Conservation (phyloP, 495 filamentous ascomycete genomes). For the Arthonia radiata region DNA sequence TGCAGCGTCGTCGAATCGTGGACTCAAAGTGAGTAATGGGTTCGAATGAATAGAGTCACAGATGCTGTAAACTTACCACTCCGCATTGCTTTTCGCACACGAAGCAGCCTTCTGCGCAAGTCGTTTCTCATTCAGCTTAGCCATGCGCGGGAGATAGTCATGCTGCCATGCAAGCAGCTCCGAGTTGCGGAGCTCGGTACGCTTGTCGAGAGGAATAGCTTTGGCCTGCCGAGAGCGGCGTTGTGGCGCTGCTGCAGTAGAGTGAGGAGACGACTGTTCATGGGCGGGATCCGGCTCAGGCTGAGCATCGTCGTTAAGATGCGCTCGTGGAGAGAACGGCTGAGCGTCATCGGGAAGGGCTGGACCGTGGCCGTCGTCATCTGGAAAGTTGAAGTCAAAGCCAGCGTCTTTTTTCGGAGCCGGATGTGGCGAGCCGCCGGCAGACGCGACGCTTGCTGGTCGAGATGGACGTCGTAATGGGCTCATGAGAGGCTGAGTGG, state of each 20-base stretch:
- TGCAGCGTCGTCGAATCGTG: too few relatives aligned
- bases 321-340: slow-evolving; percentile 1
- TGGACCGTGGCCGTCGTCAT: slow-evolving; percentile 12
- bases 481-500: slow-evolving; percentile 10
- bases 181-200: slow-evolving; percentile 24
- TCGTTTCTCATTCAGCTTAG: slow-evolving; percentile 19
- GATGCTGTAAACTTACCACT: slow-evolving; percentile 7
- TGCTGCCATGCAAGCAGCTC: slow-evolving; percentile 32
- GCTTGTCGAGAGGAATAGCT: slow-evolving; percentile 14
- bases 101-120: slow-evolving; percentile 8
- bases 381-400: slow-evolving; percentile 13
- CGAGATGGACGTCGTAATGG: slow-evolving; percentile 10
- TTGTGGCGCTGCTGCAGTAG: slow-evolving; percentile 4
- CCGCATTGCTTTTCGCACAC: slow-evolving; percentile 16
- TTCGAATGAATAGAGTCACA: too few relatives aligned
- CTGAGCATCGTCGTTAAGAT: slow-evolving; percentile 4
- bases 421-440: slow-evolving; percentile 8
- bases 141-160: slow-evolving; percentile 32
- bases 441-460: slow-evolving; percentile 6
- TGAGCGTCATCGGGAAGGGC: slow-evolving; percentile 5
- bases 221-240: slow-evolving; percentile 5
- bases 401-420: too few relatives aligned
- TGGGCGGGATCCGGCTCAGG: slow-evolving; percentile 2
- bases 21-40: too few relatives aligned
- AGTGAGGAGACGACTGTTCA: slow-evolving; percentile 1